A percentile compares a stretch with the other conserved stretches of the same genome.
Conservation (phyloP, 2,329 filamentous ascomycete species). For the Beauveria pseudobassiana region DNA sequence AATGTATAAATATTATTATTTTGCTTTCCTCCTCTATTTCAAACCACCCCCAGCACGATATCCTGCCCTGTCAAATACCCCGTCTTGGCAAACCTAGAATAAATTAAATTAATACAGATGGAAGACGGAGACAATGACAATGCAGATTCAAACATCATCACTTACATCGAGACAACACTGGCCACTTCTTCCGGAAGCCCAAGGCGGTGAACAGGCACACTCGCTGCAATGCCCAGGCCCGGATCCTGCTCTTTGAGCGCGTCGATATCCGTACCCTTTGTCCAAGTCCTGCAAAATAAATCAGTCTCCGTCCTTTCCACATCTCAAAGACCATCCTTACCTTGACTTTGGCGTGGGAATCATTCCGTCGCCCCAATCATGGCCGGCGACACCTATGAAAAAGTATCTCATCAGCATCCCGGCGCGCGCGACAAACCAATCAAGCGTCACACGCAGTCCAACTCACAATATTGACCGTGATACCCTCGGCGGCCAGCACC, state of each 20-base stretch:
- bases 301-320: background rate
- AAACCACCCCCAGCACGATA: constrained; percentile 21
- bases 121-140: background rate
- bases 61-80: constrained; percentile 24
- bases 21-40: constrained; percentile 12
- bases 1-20: background rate
- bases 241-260: constrained; percentile 22
- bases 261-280: constrained; percentile 23
- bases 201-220: constrained; percentile 26
- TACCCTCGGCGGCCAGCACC: constrained; percentile 50
- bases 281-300: constrained; percentile 21
- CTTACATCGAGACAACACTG: constrained; percentile 27
- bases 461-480: constrained; percentile 49
- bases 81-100: constrained; percentile 21
- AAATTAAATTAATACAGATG: background rate
- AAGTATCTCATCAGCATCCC: background rate
- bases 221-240: constrained; percentile 26
- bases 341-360: constrained; percentile 40
- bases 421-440: background rate
- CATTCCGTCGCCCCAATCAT: constrained; percentile 61
- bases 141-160: background rate
- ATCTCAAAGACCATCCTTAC: background rate
- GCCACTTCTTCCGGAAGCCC: constrained; percentile 28
- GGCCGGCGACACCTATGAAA: constrained; percentile 50
- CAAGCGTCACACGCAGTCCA: background rate